Evolutionary conservation across 2,329 filamentous ascomycete species (phyloP).

Genomic region (Anthostomella pinea): DNA sequence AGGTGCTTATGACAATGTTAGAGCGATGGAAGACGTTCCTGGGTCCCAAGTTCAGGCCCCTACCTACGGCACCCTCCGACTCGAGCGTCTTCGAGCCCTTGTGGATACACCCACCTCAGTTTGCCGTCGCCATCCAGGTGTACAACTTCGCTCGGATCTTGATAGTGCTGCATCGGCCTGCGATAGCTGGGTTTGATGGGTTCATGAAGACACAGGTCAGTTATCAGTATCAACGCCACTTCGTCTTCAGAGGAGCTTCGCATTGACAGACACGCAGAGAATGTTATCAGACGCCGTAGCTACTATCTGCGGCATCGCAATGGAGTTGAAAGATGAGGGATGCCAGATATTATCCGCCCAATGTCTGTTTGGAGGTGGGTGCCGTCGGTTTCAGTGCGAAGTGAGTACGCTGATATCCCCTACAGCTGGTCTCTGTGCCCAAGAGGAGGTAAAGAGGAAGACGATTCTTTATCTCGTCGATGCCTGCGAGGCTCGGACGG

Average conservation of each 20-base stretch:
- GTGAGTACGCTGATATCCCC: constrained; percentile 1
- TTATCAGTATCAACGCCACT: no score
- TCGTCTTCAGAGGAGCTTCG: no score
- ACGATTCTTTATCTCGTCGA: constrained; percentile 37
- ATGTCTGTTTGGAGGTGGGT: constrained; percentile 39
- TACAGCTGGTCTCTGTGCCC: constrained; percentile 40
- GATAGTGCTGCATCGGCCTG: constrained; percentile 50
- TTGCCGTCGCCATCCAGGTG: constrained; percentile 48
- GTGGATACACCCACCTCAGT: constrained; percentile 49
- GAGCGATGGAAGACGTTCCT: constrained; percentile 33
- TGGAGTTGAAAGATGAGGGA: constrained; percentile 39
- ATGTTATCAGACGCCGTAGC: constrained; percentile 45
- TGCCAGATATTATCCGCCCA: constrained; percentile 43
- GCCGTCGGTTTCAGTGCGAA: background rate
- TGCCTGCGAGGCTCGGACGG: constrained; percentile 36
- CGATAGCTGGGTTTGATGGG: constrained; percentile 46
- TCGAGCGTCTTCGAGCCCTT: constrained; percentile 41
- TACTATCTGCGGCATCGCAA: constrained; percentile 48
- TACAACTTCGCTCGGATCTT: constrained; percentile 52
- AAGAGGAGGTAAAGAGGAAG: constrained; percentile 34
- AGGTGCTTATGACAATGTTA: constrained; percentile 26
- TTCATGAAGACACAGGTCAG: constrained; percentile 34
- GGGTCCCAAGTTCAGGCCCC: constrained; percentile 37
- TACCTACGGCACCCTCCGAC: constrained; percentile 32
- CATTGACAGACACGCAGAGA: no score